Evolutionary conservation across 371 early-diverging fungal species (phyloP), one percentile per base, ranked within the genome.

Genomic region (Mortierella sp.): DNA sequence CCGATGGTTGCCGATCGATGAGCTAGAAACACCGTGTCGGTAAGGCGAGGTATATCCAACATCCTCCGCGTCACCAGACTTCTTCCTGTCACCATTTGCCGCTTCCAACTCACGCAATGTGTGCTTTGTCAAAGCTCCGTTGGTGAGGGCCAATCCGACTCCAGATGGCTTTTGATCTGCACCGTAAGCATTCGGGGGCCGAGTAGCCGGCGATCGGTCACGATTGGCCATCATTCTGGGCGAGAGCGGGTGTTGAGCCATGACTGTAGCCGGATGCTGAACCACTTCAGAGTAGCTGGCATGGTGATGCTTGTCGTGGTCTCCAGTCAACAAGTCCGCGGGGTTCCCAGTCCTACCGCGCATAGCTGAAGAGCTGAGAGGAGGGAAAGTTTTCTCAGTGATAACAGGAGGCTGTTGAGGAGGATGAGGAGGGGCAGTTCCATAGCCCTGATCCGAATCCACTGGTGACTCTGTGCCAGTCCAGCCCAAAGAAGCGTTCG

Each of bases 41-140:
- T 69, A 76, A 23, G 76, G 76, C 1, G 76, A 76, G 3, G 76
- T 76, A 45, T 76, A 76, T 16, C 76, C 76, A 41, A 76, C 76
- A 49, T 76, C 76, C 30, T 72, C 73, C 18, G 19, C 34, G 7
- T 50, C 54, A 18, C 38, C 23, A 9, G 58, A 51, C 50, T 61
- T 61, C 27, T 46, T 61, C 34, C 34, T 34, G 28, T 38, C 57
- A 3, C 41, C 42, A 28, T 30, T 31, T 2, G 56, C 56, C 14
- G 49, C 45, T 16, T 72, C 72, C n/a, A 62, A 42, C 10, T 72
- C 72, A 0, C 66, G 61, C 61, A 72, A 23, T 0, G 62, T 24
- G 16, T 30, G 63, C 30, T 56, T 67, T 19, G 28, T n/a, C 7
- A 58, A 23, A 8, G 42, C 54, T 1, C 60, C 60, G 14, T 59